phyloP scores from a whole-genome alignment of 352 stramenopile genomes.

The Phytopythium vexans region DNA sequence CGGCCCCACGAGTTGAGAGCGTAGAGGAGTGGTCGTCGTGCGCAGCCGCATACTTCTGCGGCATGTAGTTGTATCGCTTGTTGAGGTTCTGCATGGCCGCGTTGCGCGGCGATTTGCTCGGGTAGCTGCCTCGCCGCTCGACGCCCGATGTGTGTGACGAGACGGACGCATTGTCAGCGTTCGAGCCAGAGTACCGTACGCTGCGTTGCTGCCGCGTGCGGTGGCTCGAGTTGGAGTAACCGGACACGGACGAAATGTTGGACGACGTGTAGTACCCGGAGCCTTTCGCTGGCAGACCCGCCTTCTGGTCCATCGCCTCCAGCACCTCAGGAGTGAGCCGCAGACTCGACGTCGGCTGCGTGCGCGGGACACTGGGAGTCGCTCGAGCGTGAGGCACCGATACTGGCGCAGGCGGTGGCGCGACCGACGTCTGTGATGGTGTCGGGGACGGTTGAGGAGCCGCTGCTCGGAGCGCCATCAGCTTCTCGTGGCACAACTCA shows the following conservation, averaged over 20 bases:
- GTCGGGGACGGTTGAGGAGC: not conserved
- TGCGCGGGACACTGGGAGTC: conserved; percentile 2
- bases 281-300: conserved; percentile 40
- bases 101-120: conserved; percentile 28
- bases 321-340: conserved; percentile 54
- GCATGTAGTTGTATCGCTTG: conserved; percentile 71
- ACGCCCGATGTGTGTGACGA: conserved; percentile 43
- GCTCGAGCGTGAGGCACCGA: not conserved
- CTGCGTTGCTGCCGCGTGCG: conserved; percentile 23
- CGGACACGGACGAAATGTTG: conserved; percentile 63
- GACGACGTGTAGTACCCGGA: conserved; percentile 49
- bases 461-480: conserved; percentile 32
- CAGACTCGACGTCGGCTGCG: conserved; percentile 31
- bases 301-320: conserved; percentile 54
- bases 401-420: not conserved
- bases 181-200: conserved; percentile 25
- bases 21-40: conserved; percentile 42
- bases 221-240: conserved; percentile 49
- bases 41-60: conserved; percentile 47
- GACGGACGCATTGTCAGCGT: conserved; percentile 49
- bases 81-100: conserved; percentile 48
- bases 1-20: conserved; percentile 61
- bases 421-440: conserved; percentile 2
- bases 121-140: conserved; percentile 19
- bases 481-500: conserved; percentile 48